A percentile compares a stretch with the other conserved stretches of the same genome.
Evolutionary conservation across 768 basidiomycete genomes (phyloP).

Genomic region (Tylopilus rubrobrunneus): DNA sequence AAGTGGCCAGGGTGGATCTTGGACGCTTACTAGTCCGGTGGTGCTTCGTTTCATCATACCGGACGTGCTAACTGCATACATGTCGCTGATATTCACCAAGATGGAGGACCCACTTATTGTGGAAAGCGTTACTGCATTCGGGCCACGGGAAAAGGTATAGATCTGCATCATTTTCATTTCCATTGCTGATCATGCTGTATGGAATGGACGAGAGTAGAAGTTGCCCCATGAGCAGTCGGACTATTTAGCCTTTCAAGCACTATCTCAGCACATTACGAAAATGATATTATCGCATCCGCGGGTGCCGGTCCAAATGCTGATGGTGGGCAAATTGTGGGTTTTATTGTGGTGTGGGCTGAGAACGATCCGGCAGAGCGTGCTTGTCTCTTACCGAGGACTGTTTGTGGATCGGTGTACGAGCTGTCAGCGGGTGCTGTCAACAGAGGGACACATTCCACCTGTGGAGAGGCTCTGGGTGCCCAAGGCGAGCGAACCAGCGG

Average conservation of each 20-base stretch:
- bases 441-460: slow-evolving; percentile 69
- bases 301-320: slow-evolving; percentile 49
- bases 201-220: slow-evolving; percentile 42
- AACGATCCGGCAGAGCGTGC: slow-evolving; percentile 37
- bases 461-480: slow-evolving; percentile 57
- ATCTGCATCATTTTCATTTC: background rate
- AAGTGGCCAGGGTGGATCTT: background rate
- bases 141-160: slow-evolving; percentile 64
- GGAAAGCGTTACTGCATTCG: slow-evolving; percentile 67
- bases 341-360: background rate
- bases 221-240: slow-evolving; percentile 66
- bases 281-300: slow-evolving; percentile 53
- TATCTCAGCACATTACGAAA: slow-evolving; percentile 64
- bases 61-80: slow-evolving; percentile 65
- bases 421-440: slow-evolving; percentile 64
- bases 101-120: slow-evolving; percentile 41
- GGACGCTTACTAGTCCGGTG: slow-evolving; percentile 24
- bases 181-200: background rate
- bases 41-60: slow-evolving; percentile 57
- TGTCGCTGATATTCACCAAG: slow-evolving; percentile 43
- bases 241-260: slow-evolving; percentile 56
- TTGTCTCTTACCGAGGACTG: slow-evolving; percentile 54
- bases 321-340: slow-evolving; percentile 34
- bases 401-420: slow-evolving; percentile 57
- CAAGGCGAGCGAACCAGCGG: slow-evolving; percentile 8